Base-by-base conservation (phyloP, 148 eudicot species). In the Silene latifolia region DNA sequence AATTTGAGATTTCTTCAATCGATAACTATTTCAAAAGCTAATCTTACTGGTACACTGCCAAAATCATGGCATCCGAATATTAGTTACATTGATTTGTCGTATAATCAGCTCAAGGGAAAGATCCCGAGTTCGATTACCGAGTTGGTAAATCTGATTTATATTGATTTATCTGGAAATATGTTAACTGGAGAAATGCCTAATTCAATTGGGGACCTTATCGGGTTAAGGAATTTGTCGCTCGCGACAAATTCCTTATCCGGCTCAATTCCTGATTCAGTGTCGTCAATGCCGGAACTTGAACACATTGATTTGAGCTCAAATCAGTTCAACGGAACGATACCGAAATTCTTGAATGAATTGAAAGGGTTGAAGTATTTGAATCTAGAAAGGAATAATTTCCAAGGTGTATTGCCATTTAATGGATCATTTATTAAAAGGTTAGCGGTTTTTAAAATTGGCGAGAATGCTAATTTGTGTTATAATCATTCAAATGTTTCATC, bases 321-420 rank as follows among this genome's bases (percentile, higher is more conserved):
- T 54, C 88, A 87, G 76, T 77, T 94, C 72, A 94, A 90, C 32
- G 98, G 97, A 39, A 80, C 84, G 4, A 81, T 91, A 69, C 98
- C 0, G 67, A 56, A 8, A 84, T 94, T 77, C 72, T 89, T 7
- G 73, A 79, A 2, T 82, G 88, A 15, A 14, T 80, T 92, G 85
- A 90, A 77, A 80, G 68, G 29, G 0, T 81, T 94, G 80, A 88
- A 86, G 83, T 83, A 82, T 74, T 67, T 95, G 75, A 95, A 90
- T 80, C 94, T 90, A 3, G 94, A 85, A 73, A 87, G 77, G n/a
- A 94, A 94, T 60, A 85, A 84, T 14, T 90, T 95, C 47, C 85
- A 82, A 19, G 98, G 98, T 17, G 82, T 92, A 8, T 62, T 94
- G 86, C 98, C 97, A 7, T 94, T 94, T 66, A 94, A 91, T 77